A percentile compares a stretch with the other conserved stretches of the same genome.
These are phyloP conservation scores for Mycosphaerelloides madeirae DNA, from an alignment of 2,329 filamentous ascomycete genomes.

Conservation along the genomic window DNA sequence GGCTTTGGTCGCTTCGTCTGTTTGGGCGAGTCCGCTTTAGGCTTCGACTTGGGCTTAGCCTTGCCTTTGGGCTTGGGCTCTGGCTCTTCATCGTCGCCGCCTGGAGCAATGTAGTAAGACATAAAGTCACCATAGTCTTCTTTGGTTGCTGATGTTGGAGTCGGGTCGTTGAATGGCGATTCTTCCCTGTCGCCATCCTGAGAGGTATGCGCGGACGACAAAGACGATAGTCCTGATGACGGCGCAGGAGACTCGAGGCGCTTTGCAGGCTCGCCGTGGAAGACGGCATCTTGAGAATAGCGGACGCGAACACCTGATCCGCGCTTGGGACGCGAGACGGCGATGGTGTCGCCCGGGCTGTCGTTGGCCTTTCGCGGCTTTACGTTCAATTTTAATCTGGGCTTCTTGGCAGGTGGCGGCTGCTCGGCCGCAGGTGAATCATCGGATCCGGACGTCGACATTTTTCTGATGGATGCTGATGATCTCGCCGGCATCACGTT, in stretches of 20 bases:
- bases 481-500: too few relatives aligned
- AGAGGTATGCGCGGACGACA: slow-evolving; percentile 22
- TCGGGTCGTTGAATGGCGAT: slow-evolving; percentile 18
- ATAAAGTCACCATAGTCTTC: slow-evolving; percentile 31
- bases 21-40: slow-evolving; percentile 5
- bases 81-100: slow-evolving; percentile 17
- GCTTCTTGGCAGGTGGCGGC: slow-evolving; percentile 22
- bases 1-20: background rate
- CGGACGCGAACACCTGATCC: slow-evolving; percentile 11
- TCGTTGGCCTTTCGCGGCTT: slow-evolving; percentile 10
- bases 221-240: slow-evolving; percentile 21
- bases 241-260: slow-evolving; percentile 2
- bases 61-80: slow-evolving; percentile 6
- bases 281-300: slow-evolving; percentile 17
- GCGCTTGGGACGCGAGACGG: slow-evolving; percentile 23
- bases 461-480: too few relatives aligned
- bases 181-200: slow-evolving; percentile 13
- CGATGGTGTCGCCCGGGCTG: slow-evolving; percentile 18
- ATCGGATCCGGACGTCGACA: too few relatives aligned
- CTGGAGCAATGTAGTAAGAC: slow-evolving; percentile 29
- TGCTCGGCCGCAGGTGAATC: slow-evolving; percentile 9
- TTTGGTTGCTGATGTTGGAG: slow-evolving; percentile 9
- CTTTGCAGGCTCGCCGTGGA: slow-evolving; percentile 9
- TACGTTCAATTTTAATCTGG: slow-evolving; percentile 28
- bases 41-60: slow-evolving; percentile 9